These are phyloP conservation scores for Elongisporangium senticosum DNA, from an alignment of 352 stramenopile genomes.

Conservation along the genomic window DNA sequence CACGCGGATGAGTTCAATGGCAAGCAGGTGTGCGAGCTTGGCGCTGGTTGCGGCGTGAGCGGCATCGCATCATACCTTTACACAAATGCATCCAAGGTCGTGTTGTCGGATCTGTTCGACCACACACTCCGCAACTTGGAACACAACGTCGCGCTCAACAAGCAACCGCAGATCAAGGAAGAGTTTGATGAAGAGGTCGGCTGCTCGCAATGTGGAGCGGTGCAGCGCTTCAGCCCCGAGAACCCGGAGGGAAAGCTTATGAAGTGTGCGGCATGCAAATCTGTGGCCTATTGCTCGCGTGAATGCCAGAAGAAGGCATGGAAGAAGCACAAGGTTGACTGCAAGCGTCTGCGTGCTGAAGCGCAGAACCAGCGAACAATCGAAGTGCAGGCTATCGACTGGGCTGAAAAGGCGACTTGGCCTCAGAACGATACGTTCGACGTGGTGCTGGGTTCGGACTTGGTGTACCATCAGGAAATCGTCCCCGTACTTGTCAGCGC, in stretches of 20 bases:
- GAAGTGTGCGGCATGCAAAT: conserved; percentile 70
- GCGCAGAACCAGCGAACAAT: conserved; percentile 21
- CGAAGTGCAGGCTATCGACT: conserved; percentile 75
- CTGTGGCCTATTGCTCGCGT: conserved; percentile 77
- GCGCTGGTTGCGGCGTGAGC: conserved; percentile 79
- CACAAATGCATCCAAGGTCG: conserved; percentile 62
- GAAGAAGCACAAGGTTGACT: conserved; percentile 81
- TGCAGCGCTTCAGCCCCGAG: conserved; percentile 72
- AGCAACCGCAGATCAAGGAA: conserved; percentile 11
- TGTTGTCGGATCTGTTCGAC: conserved; percentile 82
- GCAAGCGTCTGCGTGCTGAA: conserved; percentile 58
- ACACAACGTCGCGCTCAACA: conserved; percentile 78
- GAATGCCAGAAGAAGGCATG: conserved; percentile 85
- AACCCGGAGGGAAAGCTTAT: conserved; percentile 87
- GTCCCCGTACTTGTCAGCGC: conserved; percentile 71
- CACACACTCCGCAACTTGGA: conserved; percentile 80
- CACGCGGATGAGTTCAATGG: conserved; percentile 49
- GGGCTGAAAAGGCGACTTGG: conserved; percentile 73
- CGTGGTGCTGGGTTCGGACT: conserved; percentile 75
- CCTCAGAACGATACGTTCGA: conserved; percentile 43
- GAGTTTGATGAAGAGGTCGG: conserved; percentile 31
- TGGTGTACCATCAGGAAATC: conserved; percentile 85
- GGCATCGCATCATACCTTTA: conserved; percentile 75
- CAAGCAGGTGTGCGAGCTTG: conserved; percentile 80
- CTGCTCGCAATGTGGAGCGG: conserved; percentile 59